Base-by-base conservation (phyloP, 2,329 filamentous ascomycete species). In the Aspergillus amoenus region DNA sequence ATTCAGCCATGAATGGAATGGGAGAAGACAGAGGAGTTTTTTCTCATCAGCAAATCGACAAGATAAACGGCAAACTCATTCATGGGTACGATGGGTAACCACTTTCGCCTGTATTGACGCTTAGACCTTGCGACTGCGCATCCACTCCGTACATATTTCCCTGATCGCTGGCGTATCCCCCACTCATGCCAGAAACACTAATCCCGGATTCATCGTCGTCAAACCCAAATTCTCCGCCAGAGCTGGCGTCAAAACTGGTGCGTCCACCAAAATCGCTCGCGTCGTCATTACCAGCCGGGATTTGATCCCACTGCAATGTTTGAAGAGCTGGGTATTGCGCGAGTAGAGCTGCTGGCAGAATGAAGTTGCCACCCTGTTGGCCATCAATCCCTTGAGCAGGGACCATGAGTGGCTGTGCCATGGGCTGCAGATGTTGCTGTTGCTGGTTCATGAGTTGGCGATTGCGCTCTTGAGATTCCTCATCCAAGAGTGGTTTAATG, bases 401-500 rank as follows among this genome's bases (percentile, higher is more conserved):
- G 69, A 89, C 81, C 52, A 82, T 81, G 64, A 88, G 81, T 13
- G 81, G 79, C 56, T 85, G 79, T 61, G 81, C 78, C 63, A 83
- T 59, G 62, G 80, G 82, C 78, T 83, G 76, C 70, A 86, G 71
- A 64, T 87, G 85, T 68, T 87, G 81, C 77, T 88, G 84, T 55
- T 85, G 84, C 68, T 91, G 88, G 71, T 91, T 88, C 72, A 88
- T 83, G 81, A 88, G 89, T 27, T 83, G 79, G 46, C 89, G 86
- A 68, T 95, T 90, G 34, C 91, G 82, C 68, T 95, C 92, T 37
- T 88, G 78, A 55, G 92, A 89, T 78, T 99, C 94, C 76, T 99
- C 94, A 63, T 99, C 94, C 1, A 99, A 82, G 12, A 99, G 79
- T n/a, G 94, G 93, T 66, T 96, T 96, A 76, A 99, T 99, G 71